Percentiles rank a stretch among this genome's conserved stretches.
These are phyloP conservation scores for Colletotrichum horii DNA, from an alignment of 2,329 filamentous ascomycete species.

Conservation along the genomic window DNA sequence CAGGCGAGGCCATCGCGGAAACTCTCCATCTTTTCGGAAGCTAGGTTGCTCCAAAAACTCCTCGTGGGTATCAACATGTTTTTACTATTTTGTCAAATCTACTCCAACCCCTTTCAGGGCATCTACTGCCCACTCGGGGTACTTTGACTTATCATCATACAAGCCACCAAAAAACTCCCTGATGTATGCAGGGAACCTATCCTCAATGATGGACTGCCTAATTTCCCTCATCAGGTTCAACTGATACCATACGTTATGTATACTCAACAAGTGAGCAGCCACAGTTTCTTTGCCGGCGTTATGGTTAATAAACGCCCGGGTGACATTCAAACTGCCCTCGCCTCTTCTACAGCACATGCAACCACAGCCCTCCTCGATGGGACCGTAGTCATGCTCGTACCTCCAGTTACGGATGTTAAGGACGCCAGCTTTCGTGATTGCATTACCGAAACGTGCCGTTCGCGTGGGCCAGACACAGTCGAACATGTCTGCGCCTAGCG, in stretches of 20 bases:
- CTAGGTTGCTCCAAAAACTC: not conserved
- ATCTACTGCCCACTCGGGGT: constrained; percentile 84
- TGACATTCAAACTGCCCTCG: constrained; percentile 79
- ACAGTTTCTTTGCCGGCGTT: constrained; percentile 94
- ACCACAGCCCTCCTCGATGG: constrained; percentile 81
- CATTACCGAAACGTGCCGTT: constrained; percentile 95
- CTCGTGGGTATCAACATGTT: not conserved
- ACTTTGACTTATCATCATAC: constrained; percentile 67
- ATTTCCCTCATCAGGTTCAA: constrained; percentile 80
- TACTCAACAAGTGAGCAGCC: constrained; percentile 81
- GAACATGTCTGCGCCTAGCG: constrained; percentile 98
- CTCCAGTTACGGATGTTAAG: constrained; percentile 81
- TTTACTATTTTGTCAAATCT: constrained; percentile 60
- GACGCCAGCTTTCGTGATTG: constrained; percentile 81
- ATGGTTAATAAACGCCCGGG: constrained; percentile 89
- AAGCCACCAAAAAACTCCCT: constrained; percentile 77
- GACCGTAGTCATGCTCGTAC: constrained; percentile 80
- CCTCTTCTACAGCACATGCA: constrained; percentile 77
- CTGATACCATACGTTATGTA: constrained; percentile 96
- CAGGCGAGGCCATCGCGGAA: not conserved
- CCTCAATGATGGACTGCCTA: constrained; percentile 80
- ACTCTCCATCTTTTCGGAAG: not conserved
- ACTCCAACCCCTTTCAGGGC: constrained; percentile 82
- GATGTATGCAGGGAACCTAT: constrained; percentile 80
- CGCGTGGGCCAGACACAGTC: constrained; percentile 99